phyloP scores from a whole-genome alignment of 2,329 filamentous ascomycete species.

The Thermomyces lanuginosus region DNA sequence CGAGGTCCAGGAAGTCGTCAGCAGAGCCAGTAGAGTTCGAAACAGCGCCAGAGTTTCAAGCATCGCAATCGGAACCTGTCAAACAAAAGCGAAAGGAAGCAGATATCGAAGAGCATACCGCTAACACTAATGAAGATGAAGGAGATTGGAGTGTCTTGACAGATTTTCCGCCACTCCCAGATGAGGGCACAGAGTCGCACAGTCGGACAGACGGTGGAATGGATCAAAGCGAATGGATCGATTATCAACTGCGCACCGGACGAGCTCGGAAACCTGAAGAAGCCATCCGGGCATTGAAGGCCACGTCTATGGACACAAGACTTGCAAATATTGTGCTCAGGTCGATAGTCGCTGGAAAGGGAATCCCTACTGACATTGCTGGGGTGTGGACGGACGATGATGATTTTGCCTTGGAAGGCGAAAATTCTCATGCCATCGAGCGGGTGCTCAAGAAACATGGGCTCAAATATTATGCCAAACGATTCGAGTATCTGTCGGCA shows the following conservation, averaged over 20 bases:
- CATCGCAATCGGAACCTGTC: too few relatives aligned
- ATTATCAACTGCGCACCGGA: slow-evolving; percentile 16
- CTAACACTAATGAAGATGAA: slow-evolving; percentile 1
- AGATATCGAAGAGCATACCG: too few relatives aligned
- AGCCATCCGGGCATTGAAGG: slow-evolving; percentile 19
- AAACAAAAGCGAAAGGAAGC: too few relatives aligned
- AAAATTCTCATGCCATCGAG: slow-evolving; percentile 18
- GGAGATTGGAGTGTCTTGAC: slow-evolving; percentile 8
- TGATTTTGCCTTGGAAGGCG: slow-evolving; percentile 22
- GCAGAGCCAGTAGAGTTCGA: slow-evolving; percentile 8
- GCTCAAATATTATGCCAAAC: slow-evolving; percentile 14
- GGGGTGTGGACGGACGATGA: slow-evolving; percentile 35
- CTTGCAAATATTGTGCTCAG: slow-evolving; percentile 23
- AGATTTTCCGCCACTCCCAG: slow-evolving; percentile 18
- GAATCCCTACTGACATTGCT: slow-evolving; percentile 23
- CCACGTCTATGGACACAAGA: slow-evolving; percentile 25
- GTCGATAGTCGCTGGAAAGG: slow-evolving; percentile 14
- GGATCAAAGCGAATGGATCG: slow-evolving; percentile 18
- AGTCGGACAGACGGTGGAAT: slow-evolving; percentile 9
- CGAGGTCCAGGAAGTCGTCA: too few relatives aligned
- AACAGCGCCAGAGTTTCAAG: slow-evolving; percentile 9
- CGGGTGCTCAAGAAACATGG: slow-evolving; percentile 31
- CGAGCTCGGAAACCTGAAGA: slow-evolving; percentile 16
- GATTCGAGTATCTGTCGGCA: slow-evolving; percentile 23
- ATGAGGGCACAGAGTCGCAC: slow-evolving; percentile 7